A percentile compares a stretch with the other conserved stretches of the same genome.
These are phyloP conservation scores for Casuarina glauca DNA, from an alignment of 306 rosid genomes.

Conservation along the genomic window DNA sequence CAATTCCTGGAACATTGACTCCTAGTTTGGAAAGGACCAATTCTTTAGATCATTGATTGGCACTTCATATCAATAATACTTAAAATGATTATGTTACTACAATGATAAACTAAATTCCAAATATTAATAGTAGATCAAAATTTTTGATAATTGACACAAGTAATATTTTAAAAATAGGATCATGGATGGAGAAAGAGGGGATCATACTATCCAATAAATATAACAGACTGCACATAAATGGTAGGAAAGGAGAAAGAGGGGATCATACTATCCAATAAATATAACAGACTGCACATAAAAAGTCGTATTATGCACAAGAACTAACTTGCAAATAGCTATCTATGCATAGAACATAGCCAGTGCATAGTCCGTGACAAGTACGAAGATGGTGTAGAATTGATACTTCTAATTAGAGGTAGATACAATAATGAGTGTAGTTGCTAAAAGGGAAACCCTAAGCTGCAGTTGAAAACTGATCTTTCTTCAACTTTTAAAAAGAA, in stretches of 20 bases:
- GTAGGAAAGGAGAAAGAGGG: neutral
- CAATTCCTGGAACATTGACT: conserved; percentile 91
- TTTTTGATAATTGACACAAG: neutral
- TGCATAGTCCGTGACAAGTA: too few relatives aligned
- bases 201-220: neutral
- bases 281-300: neutral
- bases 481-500: neutral
- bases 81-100: neutral
- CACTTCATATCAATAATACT: neutral
- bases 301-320: neutral
- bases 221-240: too few relatives aligned
- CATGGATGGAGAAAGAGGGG: neutral
- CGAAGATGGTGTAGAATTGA: neutral
- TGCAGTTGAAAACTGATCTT: neutral
- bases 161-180: neutral
- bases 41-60: conserved; percentile 13
- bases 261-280: neutral
- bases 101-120: too few relatives aligned
- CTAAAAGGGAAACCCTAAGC: neutral
- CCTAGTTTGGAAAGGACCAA: conserved; percentile 48
- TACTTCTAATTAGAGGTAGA: neutral
- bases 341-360: neutral
- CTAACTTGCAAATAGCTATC: neutral
- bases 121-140: neutral
- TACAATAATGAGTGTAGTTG: neutral